Evolutionary conservation across 495 filamentous ascomycete genomes (phyloP), one percentile per base, ranked within the genome.

Genomic region (Acidiella bohemica): DNA sequence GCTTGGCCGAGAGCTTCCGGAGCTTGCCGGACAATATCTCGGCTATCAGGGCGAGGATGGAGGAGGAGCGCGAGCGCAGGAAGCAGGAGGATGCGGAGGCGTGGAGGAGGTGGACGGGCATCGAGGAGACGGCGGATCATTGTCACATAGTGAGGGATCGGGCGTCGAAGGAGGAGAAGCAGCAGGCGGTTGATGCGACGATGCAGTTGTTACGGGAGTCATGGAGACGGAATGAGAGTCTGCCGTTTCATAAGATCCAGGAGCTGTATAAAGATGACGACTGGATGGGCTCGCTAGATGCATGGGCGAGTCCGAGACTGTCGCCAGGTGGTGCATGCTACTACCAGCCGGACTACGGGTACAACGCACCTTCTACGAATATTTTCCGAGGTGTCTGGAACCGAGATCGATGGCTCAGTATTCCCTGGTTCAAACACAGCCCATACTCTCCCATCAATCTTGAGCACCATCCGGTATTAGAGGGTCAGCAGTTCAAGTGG

Each of bases 381-480:
- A 39, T 33, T 10, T 36, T 27, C 8, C 27, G 39, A 1, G 3
- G 8, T n/a, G 4, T 67, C 65, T 42, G 49, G 65, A 6, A 49
- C 62, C 43, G 60, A 61, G 46, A 36, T 29, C 14, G 32, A n/a
- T 51, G 48, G 48, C 39, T 51, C 9, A 51, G 48, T 22, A 28
- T 44, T 12, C 30, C 37, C 18, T 51, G 48, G 48, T 51, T 51
- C 39, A 46, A 47, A 26, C 22, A 39, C 16, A 47, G 44, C 29
- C 64, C 66, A 0, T 74, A 74, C 51, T 74, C 71, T 4, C 71
- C 70, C 11, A 49, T 72, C 5, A 53, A 63, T 29, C 51, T 74
- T 1, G 70, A 73, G 38, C 56, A 58, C 8, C 62, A 42, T 49
- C 58, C 3, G 44, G 63, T 34, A 50, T 59, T 11, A 42, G 54